Conservation (phyloP, 768 basidiomycete genomes). For the Leucocoprinus birnbaumii region DNA sequence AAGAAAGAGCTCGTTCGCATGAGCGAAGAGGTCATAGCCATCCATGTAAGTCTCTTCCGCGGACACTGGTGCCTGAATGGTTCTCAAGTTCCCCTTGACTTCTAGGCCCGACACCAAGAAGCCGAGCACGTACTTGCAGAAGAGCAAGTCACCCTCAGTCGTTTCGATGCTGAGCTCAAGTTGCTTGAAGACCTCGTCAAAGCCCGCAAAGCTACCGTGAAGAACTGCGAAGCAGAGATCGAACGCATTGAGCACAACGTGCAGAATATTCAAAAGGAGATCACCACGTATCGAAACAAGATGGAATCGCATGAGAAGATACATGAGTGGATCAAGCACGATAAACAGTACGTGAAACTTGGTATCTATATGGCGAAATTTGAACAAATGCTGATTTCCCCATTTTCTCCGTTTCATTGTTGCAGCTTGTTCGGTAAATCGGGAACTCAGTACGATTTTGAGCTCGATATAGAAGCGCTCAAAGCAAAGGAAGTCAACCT, state of each 20-base stretch:
- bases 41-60: constrained; percentile 36
- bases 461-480: constrained; percentile 57
- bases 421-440: constrained; percentile 79
- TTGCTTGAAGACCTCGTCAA: constrained; percentile 82
- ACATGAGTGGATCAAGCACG: constrained; percentile 86
- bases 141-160: constrained; percentile 83
- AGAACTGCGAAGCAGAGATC: constrained; percentile 62
- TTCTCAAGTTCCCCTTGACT: neutral
- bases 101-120: constrained; percentile 53
- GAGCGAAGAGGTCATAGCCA: constrained; percentile 40
- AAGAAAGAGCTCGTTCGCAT: constrained; percentile 64
- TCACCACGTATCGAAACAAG: constrained; percentile 43
- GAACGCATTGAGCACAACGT: constrained; percentile 63
- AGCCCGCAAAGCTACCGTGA: constrained; percentile 69
- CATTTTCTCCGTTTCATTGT: constrained; percentile 3
- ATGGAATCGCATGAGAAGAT: constrained; percentile 74
- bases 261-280: constrained; percentile 73
- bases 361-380: neutral
- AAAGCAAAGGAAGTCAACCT: constrained; percentile 59
- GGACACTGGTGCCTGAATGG: neutral
- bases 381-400: neutral
- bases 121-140: constrained; percentile 74
- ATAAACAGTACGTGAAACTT: constrained; percentile 65
- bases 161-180: constrained; percentile 87
- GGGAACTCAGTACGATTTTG: constrained; percentile 82